These are phyloP conservation scores for Syzygium grande DNA, from an alignment of 345 rosid species.

Conservation along the genomic window DNA sequence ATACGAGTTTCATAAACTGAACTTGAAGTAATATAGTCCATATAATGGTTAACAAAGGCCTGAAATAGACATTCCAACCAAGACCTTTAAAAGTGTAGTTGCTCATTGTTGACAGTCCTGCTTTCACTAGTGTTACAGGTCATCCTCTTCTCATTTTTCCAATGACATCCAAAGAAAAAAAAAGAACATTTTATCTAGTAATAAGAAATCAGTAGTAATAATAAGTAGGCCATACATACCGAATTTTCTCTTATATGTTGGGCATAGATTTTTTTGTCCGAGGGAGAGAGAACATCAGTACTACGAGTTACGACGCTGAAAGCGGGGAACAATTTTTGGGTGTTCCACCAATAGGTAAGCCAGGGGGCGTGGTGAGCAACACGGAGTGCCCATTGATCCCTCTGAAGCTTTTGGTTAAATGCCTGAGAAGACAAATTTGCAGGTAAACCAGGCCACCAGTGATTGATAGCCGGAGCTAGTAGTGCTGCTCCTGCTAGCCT, in stretches of 20 bases:
- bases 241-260: not conserved
- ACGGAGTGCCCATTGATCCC: slow-evolving; percentile 13
- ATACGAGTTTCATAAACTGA: not conserved
- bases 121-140: not conserved
- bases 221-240: not conserved
- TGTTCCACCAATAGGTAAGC: slow-evolving; percentile 17
- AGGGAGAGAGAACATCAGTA: not conserved
- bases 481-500: slow-evolving; percentile 53
- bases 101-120: not conserved
- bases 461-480: slow-evolving; percentile 34
- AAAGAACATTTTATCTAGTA: not conserved
- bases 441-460: slow-evolving; percentile 58
- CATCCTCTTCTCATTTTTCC: not conserved
- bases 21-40: not conserved
- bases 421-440: slow-evolving; percentile 25
- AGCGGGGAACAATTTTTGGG: slow-evolving; percentile 11
- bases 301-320: not conserved
- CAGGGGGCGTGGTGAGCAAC: slow-evolving; percentile 9
- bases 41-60: not conserved
- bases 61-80: not conserved
- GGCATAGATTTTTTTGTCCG: not conserved
- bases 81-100: not conserved
- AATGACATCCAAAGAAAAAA: not conserved
- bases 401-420: slow-evolving; percentile 4
- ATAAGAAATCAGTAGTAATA: not conserved